Conservation (phyloP, 495 filamentous ascomycete genomes). For the Pyrenula aspistea region DNA sequence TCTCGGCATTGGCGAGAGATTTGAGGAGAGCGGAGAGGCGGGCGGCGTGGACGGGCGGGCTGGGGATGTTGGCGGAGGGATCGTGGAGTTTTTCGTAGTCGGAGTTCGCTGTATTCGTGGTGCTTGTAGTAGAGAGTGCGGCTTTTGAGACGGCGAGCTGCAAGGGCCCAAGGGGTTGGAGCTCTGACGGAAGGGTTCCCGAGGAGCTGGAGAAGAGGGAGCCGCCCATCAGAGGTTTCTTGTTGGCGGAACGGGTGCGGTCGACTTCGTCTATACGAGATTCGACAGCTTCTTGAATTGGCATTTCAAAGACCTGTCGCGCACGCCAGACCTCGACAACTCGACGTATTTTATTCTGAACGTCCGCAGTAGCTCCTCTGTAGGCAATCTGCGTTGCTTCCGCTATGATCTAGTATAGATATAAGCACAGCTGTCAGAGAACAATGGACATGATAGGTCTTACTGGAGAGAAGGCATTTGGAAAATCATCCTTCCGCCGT, state of each 20-base stretch:
- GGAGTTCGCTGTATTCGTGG: conserved; percentile 52
- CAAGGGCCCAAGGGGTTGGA: conserved; percentile 58
- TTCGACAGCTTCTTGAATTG: conserved; percentile 69
- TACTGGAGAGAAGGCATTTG: conserved; percentile 75
- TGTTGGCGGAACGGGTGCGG: conserved; percentile 51
- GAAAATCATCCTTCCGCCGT: conserved; percentile 80
- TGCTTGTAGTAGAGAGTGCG: conserved; percentile 44
- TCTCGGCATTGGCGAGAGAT: conserved; percentile 79
- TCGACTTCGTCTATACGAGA: conserved; percentile 72
- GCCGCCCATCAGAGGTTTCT: conserved; percentile 56
- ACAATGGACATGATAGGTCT: conserved; percentile 4
- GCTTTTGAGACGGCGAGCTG: conserved; percentile 65
- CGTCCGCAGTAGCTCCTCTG: conserved; percentile 68
- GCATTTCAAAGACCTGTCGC: conserved; percentile 68
- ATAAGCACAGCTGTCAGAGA: not conserved
- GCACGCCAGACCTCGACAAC: conserved; percentile 92
- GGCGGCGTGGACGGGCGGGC: conserved; percentile 83
- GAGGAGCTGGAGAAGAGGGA: conserved; percentile 51
- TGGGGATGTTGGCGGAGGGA: conserved; percentile 47
- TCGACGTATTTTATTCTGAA: conserved; percentile 75
- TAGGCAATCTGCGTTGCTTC: conserved; percentile 79
- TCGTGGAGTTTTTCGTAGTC: conserved; percentile 78
- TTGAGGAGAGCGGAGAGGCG: conserved; percentile 79
- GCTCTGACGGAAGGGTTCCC: conserved; percentile 57
- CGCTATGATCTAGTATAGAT: conserved; percentile 70